These are phyloP conservation scores for Tetrapisispora arboricola DNA, from an alignment of 805 yeast genomes.

Conservation along the genomic window DNA sequence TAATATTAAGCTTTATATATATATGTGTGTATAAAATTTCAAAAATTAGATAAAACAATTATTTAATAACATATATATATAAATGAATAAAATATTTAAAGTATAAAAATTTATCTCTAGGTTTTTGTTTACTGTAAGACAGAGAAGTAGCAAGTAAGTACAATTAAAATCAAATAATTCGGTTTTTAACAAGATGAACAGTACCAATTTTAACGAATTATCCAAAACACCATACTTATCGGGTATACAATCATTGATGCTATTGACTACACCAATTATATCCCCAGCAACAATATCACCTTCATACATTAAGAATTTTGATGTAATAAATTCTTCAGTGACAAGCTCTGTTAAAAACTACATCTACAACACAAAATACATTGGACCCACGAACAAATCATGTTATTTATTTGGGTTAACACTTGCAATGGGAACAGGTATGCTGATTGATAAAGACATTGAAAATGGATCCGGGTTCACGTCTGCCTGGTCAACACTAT, in stretches of 20 bases:
- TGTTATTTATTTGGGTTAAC: slow-evolving; percentile 53
- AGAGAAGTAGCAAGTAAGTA: too few species aligned
- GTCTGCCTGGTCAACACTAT: slow-evolving; percentile 73
- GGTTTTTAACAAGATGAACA: too few species aligned
- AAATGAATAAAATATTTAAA: neutral
- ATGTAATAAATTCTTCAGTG: slow-evolving; percentile 1
- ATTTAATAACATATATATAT: neutral
- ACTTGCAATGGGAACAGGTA: slow-evolving; percentile 57
- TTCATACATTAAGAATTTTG: slow-evolving; percentile 4
- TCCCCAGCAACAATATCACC: slow-evolving; percentile 23
- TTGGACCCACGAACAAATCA: slow-evolving; percentile 29
- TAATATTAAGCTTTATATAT: slow-evolving; percentile 2
- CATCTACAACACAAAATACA: slow-evolving; percentile 7
- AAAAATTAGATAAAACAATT: too few species aligned
- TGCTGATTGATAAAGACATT: slow-evolving; percentile 66
- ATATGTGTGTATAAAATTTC: neutral
- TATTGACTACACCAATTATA: slow-evolving; percentile 32
- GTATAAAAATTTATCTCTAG: neutral
- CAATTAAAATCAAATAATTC: neutral
- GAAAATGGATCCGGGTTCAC: slow-evolving; percentile 73
- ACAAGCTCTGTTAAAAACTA: neutral
- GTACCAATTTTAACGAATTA: slow-evolving; percentile 7
- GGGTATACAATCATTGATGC: slow-evolving; percentile 30
- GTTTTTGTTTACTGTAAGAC: too few species aligned
- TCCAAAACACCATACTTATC: slow-evolving; percentile 41